A percentile compares a stretch with the other conserved stretches of the same genome.
These are phyloP conservation scores for Glebionis coronaria DNA, from an alignment of 129 eudicot species.

Conservation along the genomic window DNA sequence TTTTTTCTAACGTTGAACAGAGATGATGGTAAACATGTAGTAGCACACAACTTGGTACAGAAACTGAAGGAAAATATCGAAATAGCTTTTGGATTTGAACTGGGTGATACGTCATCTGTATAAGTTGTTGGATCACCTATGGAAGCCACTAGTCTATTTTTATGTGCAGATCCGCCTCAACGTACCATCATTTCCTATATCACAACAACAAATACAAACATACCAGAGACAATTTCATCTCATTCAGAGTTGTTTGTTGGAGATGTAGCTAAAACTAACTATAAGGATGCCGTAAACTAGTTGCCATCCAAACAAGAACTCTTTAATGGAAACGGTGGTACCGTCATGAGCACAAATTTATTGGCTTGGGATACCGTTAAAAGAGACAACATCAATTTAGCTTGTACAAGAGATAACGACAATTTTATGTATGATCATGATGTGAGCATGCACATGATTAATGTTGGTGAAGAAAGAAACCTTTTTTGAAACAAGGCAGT, in stretches of 20 bases:
- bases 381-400: background rate
- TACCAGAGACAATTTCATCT: background rate
- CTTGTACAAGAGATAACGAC: background rate
- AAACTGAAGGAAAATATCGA: constrained; percentile 10
- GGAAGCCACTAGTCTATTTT: background rate
- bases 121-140: constrained; percentile 2
- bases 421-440: background rate
- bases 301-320: background rate
- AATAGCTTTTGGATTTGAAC: constrained; percentile 12
- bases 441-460: constrained; percentile 11
- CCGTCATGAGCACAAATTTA: background rate
- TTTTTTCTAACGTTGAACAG: constrained; percentile 1
- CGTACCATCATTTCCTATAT: background rate
- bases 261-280: background rate
- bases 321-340: background rate
- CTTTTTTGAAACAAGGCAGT: constrained; percentile 1
- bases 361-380: background rate
- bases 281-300: background rate
- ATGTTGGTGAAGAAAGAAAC: constrained; percentile 9
- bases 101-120: constrained; percentile 10
- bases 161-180: background rate
- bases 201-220: background rate
- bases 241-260: constrained; percentile 3
- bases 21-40: background rate
- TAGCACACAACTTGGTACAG: constrained; percentile 7